Percentiles rank a stretch among this genome's conserved stretches.
phyloP scores from a whole-genome alignment of 1,284 basidiomycete genomes.

The Ganoderma lucidum region DNA sequence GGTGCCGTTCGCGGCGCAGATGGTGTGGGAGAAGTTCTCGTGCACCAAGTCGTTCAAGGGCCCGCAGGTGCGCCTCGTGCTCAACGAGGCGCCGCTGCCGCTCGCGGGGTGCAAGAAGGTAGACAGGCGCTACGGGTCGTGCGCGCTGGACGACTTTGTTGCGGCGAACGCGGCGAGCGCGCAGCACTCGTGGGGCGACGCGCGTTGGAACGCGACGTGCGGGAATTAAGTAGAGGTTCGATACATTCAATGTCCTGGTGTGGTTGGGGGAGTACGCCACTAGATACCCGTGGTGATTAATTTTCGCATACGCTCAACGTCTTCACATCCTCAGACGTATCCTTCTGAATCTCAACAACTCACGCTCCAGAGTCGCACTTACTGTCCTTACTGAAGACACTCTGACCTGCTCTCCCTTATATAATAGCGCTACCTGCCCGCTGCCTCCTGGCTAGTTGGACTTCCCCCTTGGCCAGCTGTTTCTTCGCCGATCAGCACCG shows the following conservation, averaged over 20 bases:
- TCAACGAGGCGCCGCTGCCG: slow-evolving; percentile 53
- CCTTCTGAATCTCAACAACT: neutral
- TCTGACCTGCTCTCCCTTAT: neutral
- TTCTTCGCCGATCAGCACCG: neutral
- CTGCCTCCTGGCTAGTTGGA: neutral
- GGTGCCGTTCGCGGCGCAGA: slow-evolving; percentile 54
- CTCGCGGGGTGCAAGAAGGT: slow-evolving; percentile 43
- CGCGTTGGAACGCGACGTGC: slow-evolving; percentile 49
- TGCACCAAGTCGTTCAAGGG: slow-evolving; percentile 46
- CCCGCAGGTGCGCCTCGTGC: slow-evolving; percentile 52
- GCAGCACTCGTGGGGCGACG: slow-evolving; percentile 42
- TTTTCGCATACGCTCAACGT: neutral
- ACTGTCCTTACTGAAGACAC: neutral
- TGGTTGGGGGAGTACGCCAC: neutral
- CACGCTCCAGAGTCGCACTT: neutral
- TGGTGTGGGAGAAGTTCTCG: slow-evolving; percentile 55
- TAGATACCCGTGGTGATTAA: neutral
- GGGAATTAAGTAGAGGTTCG: slow-evolving; percentile 28
- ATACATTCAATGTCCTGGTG: neutral
- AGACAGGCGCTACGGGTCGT: slow-evolving; percentile 47
- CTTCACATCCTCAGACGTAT: neutral
- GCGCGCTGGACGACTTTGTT: slow-evolving; percentile 48
- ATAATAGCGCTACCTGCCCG: neutral
- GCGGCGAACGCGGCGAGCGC: slow-evolving; percentile 42
- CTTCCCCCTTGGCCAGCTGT: neutral